Conservation (phyloP, 257 asterid species). For the Salvia rosmarinus region DNA sequence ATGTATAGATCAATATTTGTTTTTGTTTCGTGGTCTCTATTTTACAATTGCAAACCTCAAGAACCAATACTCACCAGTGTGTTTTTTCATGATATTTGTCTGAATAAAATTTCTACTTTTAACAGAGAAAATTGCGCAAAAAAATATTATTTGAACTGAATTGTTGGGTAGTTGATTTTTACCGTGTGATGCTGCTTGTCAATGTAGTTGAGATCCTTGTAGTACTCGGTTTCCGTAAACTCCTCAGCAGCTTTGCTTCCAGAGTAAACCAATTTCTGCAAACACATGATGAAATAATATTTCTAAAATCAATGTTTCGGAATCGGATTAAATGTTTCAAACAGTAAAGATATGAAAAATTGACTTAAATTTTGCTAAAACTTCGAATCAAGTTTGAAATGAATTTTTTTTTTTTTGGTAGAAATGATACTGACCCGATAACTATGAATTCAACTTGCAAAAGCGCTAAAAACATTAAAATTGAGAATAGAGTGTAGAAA, state of each 20-base stretch:
- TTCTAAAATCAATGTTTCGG: background rate
- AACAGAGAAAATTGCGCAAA: background rate
- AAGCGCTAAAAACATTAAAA: background rate
- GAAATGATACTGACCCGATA: background rate
- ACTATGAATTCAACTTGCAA: conserved; percentile 11
- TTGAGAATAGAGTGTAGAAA: background rate
- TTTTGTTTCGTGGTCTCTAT: no score
- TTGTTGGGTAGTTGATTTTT: background rate
- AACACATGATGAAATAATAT: background rate
- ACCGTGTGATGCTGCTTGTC: conserved; percentile 94
- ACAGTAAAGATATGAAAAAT: background rate
- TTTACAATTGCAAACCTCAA: background rate
- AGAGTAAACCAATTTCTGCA: conserved; percentile 62
- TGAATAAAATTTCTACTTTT: no score
- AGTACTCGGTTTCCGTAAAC: conserved; percentile 83
- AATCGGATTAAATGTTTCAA: background rate
- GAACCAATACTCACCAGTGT: background rate
- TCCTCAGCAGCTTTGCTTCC: conserved; percentile 64
- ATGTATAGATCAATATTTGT: no score
- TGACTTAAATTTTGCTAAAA: background rate
- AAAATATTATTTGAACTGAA: background rate
- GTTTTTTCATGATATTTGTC: background rate
- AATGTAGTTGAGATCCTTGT: conserved; percentile 69
- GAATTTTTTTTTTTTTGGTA: background rate
- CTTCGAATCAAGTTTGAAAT: no score